Evolutionary conservation across 2,329 filamentous ascomycete species (phyloP).

Genomic region (Cladosporium austrohemisphaericum): DNA sequence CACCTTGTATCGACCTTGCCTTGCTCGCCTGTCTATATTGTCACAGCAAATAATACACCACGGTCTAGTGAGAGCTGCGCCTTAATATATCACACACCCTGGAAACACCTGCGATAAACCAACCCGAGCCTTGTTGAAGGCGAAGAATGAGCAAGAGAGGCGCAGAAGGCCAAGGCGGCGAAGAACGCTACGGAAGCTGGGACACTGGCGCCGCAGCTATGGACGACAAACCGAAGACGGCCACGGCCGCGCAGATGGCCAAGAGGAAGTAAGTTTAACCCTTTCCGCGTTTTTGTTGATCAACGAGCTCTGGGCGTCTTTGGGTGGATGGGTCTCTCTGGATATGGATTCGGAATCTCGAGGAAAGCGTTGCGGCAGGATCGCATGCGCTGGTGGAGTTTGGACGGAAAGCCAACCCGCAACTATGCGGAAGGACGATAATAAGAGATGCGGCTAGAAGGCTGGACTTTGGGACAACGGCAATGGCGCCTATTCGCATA

Average conservation of each 20-base stretch:
- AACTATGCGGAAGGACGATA: too few relatives aligned
- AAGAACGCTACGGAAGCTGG: conserved; percentile 27
- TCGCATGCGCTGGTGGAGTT: too few relatives aligned
- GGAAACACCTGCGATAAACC: background rate
- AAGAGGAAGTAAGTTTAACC: conserved; percentile 31
- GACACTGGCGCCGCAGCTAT: conserved; percentile 14
- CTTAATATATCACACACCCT: background rate
- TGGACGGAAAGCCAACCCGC: too few relatives aligned
- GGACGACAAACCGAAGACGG: conserved; percentile 28
- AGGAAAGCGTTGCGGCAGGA: too few relatives aligned
- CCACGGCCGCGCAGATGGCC: conserved; percentile 36
- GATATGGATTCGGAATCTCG: too few relatives aligned
- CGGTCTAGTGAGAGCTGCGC: background rate
- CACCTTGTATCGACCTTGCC: background rate
- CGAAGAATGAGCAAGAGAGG: conserved; percentile 31
- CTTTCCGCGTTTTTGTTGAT: conserved; percentile 1
- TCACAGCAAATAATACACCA: too few relatives aligned
- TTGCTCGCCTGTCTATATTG: background rate
- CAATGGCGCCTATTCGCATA: too few relatives aligned
- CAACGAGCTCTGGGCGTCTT: conserved; percentile 4
- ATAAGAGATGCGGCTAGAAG: too few relatives aligned
- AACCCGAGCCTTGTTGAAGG: background rate
- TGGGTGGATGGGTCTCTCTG: too few relatives aligned
- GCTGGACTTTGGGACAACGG: too few relatives aligned
- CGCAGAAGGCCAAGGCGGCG: conserved; percentile 26